Conservation (phyloP, 2,329 filamentous ascomycete genomes). For the Nothopassalora personata region DNA sequence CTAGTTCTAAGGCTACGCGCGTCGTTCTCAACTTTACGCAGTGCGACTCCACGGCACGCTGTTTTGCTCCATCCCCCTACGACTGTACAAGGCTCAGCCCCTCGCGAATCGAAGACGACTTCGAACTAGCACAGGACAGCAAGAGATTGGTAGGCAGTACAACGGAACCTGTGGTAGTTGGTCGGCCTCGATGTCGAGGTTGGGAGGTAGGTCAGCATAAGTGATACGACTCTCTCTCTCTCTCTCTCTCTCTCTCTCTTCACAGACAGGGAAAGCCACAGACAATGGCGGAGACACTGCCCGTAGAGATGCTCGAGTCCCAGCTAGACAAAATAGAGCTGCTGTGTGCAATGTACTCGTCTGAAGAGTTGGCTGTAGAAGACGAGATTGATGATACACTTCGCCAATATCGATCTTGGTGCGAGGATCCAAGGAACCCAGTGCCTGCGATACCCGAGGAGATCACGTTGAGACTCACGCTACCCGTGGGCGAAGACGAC, state of each 20-base stretch:
- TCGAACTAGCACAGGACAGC: not conserved
- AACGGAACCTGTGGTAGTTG: not conserved
- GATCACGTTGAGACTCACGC: not conserved
- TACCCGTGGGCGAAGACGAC: not conserved
- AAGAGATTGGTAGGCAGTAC: not conserved
- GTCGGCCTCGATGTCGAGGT: not conserved
- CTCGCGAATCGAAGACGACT: no score
- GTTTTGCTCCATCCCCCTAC: no score
- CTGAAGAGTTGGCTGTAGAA: conserved; percentile 31
- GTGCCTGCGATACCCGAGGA: conserved; percentile 1
- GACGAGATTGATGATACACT: conserved; percentile 6
- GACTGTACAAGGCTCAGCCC: no score
- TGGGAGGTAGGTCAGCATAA: not conserved
- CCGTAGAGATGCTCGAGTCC: conserved; percentile 7
- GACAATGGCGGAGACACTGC: not conserved
- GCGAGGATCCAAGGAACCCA: conserved; percentile 7
- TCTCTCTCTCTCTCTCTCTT: not conserved
- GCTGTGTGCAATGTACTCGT: conserved; percentile 49
- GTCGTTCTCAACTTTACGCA: no score
- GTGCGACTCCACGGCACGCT: no score
- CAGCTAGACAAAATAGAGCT: conserved; percentile 41
- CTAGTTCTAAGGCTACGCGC: no score
- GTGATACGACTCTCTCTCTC: not conserved
- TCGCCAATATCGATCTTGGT: conserved; percentile 6
- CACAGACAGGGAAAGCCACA: not conserved